Base-by-base conservation (phyloP, 1,284 basidiomycete genomes). In the Malassezia sp. region DNA sequence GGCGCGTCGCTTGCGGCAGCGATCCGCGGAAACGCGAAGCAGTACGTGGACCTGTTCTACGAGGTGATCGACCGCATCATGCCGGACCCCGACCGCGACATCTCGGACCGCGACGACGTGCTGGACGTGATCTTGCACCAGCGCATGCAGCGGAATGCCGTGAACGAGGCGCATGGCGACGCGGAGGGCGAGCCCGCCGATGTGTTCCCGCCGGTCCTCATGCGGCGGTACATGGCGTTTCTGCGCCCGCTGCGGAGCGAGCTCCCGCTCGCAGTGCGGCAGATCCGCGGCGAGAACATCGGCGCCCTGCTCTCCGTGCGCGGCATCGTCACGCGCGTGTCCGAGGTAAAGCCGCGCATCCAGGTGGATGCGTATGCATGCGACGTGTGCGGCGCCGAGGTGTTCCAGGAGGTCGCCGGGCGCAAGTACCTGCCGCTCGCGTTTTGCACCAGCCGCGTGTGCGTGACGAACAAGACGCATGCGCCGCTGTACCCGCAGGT, bases 361-460 rank as follows among this genome's bases (percentile, higher is more conserved):
- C 82, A 87, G 59, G 90, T 97, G 67, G 95, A 95, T 72, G 93
- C 91, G 23, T 97, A 96, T 72, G 93, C 93, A 0, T 99, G 93
- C 74, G 93, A 97, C 71, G 82, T 86, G 41, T 99, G 93, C 70
- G 93, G 93, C 37, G 86, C 86, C 39, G 93, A 99, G 72, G 91
- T 91, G 28, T 99, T 99, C 76, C 89, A 97, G 71, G 89, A 97
- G 63, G 88, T 97, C 49, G 83, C 83, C n/a, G 82, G 82, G 63
- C 87, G 90, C 68, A 81, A 85, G 23, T 95, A 95, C 71, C 80
- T 82, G 1, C 93, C 93, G 0, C 80, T 96, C 37, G 73, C 77
- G 10, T 83, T 87, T 60, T 99, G 93, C 71, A 58, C 64, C 22
- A 57, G 54, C 18, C 45, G 53, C 10, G 81, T 85, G 53, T 96